These are phyloP conservation scores for Mucor racemosus DNA, from an alignment of 371 early-diverging fungal genomes.

Conservation along the genomic window DNA sequence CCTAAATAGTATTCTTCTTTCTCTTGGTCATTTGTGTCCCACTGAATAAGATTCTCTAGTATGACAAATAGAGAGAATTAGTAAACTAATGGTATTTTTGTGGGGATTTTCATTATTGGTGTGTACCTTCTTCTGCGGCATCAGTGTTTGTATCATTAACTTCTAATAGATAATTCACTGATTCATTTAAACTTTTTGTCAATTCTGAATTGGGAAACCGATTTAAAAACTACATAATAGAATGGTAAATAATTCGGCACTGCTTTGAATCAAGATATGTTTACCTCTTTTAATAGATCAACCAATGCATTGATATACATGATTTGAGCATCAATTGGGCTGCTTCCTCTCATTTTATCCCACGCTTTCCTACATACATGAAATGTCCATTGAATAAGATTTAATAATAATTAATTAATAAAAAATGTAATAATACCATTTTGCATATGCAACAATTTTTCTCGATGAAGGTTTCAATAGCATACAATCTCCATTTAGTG, in stretches of 20 bases:
- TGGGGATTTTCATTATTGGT: neutral
- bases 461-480: conserved; percentile 44
- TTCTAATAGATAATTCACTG: conserved; percentile 18
- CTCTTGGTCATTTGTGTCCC: conserved; percentile 17
- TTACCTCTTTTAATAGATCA: conserved; percentile 33
- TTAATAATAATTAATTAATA: neutral
- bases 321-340: conserved; percentile 36
- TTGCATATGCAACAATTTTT: conserved; percentile 33
- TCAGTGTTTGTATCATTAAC: conserved; percentile 7
- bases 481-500: conserved; percentile 68
- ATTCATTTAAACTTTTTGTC: conserved; percentile 19
- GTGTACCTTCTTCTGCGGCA: conserved; percentile 3
- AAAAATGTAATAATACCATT: conserved; percentile 41
- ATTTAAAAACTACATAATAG: conserved; percentile 1
- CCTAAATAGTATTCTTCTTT: conserved; percentile 25
- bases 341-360: conserved; percentile 34
- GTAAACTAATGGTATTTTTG: neutral
- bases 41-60: conserved; percentile 13
- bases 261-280: neutral
- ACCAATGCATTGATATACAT: conserved; percentile 34
- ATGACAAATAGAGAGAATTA: neutral
- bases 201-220: conserved; percentile 22
- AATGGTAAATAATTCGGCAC: neutral
- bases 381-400: neutral
- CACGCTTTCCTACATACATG: conserved; percentile 36